phyloP scores from a whole-genome alignment of 352 stramenopile genomes.

The Globisporangium recalcitrans region DNA sequence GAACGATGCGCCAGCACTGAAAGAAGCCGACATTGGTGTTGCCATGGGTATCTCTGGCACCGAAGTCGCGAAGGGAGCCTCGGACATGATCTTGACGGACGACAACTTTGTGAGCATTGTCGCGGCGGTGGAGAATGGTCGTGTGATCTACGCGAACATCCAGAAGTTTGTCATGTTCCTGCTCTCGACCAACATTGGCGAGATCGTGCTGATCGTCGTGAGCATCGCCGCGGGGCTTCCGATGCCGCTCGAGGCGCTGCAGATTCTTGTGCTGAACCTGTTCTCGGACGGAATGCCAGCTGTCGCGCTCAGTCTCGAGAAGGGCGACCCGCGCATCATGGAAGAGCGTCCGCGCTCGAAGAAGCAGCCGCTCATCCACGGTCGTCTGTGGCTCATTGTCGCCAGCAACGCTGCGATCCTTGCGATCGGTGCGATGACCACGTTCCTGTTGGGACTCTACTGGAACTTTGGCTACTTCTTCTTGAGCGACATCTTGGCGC shows the following conservation, averaged over 20 bases:
- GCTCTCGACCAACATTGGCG: slow-evolving; percentile 96
- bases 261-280: slow-evolving; percentile 99
- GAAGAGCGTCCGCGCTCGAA: slow-evolving; percentile 52
- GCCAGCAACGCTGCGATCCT: slow-evolving; percentile 55
- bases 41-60: slow-evolving; percentile 97
- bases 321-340: slow-evolving; percentile 66
- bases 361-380: slow-evolving; percentile 45
- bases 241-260: slow-evolving; percentile 91
- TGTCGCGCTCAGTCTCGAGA: slow-evolving; percentile 65
- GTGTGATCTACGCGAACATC: slow-evolving; percentile 98
- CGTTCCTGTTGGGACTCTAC: slow-evolving; percentile 58
- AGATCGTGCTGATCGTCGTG: slow-evolving; percentile 85
- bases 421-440: slow-evolving; percentile 31
- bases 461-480: slow-evolving; percentile 64
- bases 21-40: slow-evolving; percentile 94
- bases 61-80: slow-evolving; percentile 97
- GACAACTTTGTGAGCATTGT: slow-evolving; percentile 99
- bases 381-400: slow-evolving; percentile 62
- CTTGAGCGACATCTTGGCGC: slow-evolving; percentile 43
- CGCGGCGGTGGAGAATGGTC: slow-evolving; percentile 92
- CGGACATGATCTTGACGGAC: slow-evolving; percentile 97
- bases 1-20: slow-evolving; percentile 97
- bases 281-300: slow-evolving; percentile 94
- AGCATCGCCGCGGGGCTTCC: slow-evolving; percentile 55
- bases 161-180: slow-evolving; percentile 98